These are phyloP conservation scores for Aspergillus costaricaensis DNA, from an alignment of 2,329 filamentous ascomycete species.

Conservation along the genomic window DNA sequence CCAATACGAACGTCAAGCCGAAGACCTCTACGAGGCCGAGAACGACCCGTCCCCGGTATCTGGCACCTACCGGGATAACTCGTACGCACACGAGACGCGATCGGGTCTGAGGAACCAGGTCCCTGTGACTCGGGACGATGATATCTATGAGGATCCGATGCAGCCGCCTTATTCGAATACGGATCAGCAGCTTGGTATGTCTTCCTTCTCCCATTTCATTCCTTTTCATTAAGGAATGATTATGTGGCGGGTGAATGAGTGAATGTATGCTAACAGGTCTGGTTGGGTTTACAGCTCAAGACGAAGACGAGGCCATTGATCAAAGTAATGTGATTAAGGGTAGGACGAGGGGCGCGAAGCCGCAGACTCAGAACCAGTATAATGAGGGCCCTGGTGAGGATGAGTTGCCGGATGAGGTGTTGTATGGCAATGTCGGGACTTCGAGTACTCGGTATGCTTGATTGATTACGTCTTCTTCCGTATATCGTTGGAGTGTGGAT, in stretches of 20 bases:
- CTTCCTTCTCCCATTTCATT: too few species aligned
- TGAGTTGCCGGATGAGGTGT: constrained; percentile 23
- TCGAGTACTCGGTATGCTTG: neutral
- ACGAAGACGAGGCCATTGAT: constrained; percentile 27
- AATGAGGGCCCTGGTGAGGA: constrained; percentile 27
- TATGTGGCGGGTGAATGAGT: too few species aligned
- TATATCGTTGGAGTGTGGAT: too few species aligned
- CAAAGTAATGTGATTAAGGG: constrained; percentile 27
- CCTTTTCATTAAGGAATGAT: too few species aligned
- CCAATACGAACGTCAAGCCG: constrained; percentile 27
- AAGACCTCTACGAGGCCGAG: constrained; percentile 32
- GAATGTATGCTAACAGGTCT: neutral
- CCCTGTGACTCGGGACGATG: constrained; percentile 29
- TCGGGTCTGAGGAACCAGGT: constrained; percentile 16
- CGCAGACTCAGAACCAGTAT: constrained; percentile 22
- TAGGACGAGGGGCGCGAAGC: constrained; percentile 28
- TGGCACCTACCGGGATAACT: constrained; percentile 22
- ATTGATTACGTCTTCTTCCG: too few species aligned
- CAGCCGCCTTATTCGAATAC: constrained; percentile 32
- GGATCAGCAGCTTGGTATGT: constrained; percentile 33
- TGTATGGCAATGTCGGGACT: neutral
- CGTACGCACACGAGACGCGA: constrained; percentile 27
- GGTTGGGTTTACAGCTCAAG: constrained; percentile 12
- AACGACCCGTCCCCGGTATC: constrained; percentile 31
- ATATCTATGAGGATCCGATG: constrained; percentile 29